Evolutionary conservation across 306 rosid genomes (phyloP).

Genomic region (Calophaca sinica): DNA sequence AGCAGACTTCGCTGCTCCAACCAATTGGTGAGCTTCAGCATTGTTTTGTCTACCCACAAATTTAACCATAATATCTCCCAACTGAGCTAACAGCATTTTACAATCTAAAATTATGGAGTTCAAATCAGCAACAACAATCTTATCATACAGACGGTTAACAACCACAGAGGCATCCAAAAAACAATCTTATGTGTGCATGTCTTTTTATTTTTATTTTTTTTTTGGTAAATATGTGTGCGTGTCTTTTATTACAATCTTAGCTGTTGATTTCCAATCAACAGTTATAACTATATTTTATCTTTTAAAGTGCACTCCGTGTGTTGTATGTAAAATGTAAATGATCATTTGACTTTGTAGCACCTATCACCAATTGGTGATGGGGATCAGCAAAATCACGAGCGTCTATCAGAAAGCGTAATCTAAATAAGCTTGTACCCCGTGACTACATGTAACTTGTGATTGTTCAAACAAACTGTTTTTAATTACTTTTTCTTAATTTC

Average conservation of each 20-base stretch:
- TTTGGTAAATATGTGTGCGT: neutral
- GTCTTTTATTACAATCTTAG: no score
- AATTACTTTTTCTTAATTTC: neutral
- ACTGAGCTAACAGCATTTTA: no score
- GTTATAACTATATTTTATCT: neutral
- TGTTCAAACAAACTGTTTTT: constrained; percentile 19
- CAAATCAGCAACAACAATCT: no score
- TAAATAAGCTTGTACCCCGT: constrained; percentile 42
- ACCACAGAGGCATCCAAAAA: no score
- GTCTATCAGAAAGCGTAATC: constrained; percentile 36
- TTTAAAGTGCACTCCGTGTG: neutral
- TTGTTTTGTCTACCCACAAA: no score
- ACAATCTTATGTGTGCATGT: neutral
- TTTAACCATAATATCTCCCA: no score
- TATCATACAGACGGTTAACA: no score
- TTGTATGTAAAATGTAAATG: neutral
- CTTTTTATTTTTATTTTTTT: no score
- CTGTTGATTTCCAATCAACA: neutral
- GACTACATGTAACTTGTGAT: constrained; percentile 36
- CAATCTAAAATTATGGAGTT: no score
- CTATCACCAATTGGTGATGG: constrained; percentile 1
- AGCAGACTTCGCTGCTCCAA: no score
- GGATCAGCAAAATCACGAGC: constrained; percentile 43
- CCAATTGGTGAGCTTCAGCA: no score
- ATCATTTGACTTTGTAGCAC: no score